Evolutionary conservation across 2,329 filamentous ascomycete genomes (phyloP), one percentile per base, ranked within the genome.

Genomic region (Rugonectria rugulosa): DNA sequence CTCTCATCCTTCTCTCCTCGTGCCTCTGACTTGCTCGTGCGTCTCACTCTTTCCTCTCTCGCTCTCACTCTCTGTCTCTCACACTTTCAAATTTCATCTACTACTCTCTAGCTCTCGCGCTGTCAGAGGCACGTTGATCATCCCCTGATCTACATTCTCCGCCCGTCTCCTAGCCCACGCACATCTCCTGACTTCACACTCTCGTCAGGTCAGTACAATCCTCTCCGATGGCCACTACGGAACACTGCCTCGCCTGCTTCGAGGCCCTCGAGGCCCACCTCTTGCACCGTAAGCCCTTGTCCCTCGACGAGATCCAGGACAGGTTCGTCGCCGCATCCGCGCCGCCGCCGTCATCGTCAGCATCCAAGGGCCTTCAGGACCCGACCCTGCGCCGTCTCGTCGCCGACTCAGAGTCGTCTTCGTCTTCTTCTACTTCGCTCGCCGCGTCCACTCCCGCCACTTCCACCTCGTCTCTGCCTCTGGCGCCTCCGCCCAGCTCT

Each of bases 181-280:
- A 44, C 40, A 23, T 38, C 56, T 56, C 49, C 53, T 45, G 36
- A 50, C 17, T 21, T 43, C 41, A 17, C 15, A 6, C 11, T 27
- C 23, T 49, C 32, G 29, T 53, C 48, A 50, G 54, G 55, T 29
- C 47, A 32, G 29, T 11, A 9, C 29, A 31, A 29, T 21, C 38
- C 19, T 46, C 54, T 49, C 43, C 38, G 63, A 98, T 98, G 94
- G 94, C 95, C 43, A 89, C 89, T 53, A 77, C 85, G 67, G 88
- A 88, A 56, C 94, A 98, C 76, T 97, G 93, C 75, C 87, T 94
- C 69, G 93, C 88, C 75, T 97, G 93, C 79, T 98, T 99, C 80
- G 95, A 99, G 76, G 82, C 82, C 34, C 86, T 99, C 31, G 82
- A 86, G 44, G 89, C 93, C 49, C 84, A 87, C 57, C 90, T 96